These are phyloP conservation scores for Rhizomucor pusillus DNA, from an alignment of 371 early-diverging fungal species.

Conservation along the genomic window DNA sequence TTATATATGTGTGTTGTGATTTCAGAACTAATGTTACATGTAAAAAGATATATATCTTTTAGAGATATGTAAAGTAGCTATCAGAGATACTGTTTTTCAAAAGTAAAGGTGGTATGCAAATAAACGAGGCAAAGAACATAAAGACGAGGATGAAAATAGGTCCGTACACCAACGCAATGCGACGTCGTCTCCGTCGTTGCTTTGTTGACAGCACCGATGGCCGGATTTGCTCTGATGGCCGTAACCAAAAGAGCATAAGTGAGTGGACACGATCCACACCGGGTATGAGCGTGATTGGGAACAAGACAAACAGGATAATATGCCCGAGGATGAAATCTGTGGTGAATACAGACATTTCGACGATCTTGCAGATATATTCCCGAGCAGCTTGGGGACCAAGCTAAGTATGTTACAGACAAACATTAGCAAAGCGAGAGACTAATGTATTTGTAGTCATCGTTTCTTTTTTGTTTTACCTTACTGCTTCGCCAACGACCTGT, in stretches of 20 bases:
- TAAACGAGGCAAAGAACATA: slow-evolving; percentile 11
- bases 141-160: slow-evolving; percentile 59
- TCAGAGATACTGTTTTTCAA: too few relatives aligned
- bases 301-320: slow-evolving; percentile 70
- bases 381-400: slow-evolving; percentile 48
- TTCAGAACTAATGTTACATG: too few relatives aligned
- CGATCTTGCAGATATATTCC: slow-evolving; percentile 83
- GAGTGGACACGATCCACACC: slow-evolving; percentile 78
- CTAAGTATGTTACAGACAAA: background rate
- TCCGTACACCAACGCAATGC: slow-evolving; percentile 62
- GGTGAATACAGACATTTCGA: slow-evolving; percentile 83
- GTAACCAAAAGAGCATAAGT: slow-evolving; percentile 80
- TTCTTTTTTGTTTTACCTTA: slow-evolving; percentile 20
- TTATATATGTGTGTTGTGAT: too few relatives aligned
- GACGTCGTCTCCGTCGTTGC: slow-evolving; percentile 58
- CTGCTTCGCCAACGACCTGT: slow-evolving; percentile 73
- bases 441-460: background rate
- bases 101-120: slow-evolving; percentile 12
- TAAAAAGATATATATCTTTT: too few relatives aligned
- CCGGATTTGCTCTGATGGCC: slow-evolving; percentile 75
- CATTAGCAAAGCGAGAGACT: background rate
- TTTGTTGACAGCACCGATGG: slow-evolving; percentile 72
- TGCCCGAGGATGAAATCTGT: slow-evolving; percentile 80
- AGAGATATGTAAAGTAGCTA: too few relatives aligned
- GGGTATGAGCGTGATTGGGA: slow-evolving; percentile 70